Evolutionary conservation across 108 stramenopile genomes (phyloP).

Genomic region (Nitzschia putrida): DNA sequence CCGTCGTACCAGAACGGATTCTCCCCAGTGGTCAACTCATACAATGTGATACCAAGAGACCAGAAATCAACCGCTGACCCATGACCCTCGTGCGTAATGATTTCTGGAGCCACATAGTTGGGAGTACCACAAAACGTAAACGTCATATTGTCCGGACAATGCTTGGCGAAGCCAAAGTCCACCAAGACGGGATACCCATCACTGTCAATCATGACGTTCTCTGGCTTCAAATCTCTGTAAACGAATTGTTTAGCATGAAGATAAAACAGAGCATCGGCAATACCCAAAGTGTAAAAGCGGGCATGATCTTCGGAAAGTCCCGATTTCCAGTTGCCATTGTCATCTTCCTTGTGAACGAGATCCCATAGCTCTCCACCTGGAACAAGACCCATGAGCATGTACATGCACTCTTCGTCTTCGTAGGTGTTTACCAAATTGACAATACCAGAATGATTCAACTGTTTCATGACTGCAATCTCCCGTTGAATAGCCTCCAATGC

Average conservation of each 20-base stretch:
- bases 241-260: constrained; percentile 82
- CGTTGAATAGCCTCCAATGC: constrained; percentile 79
- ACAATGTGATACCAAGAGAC: constrained; percentile 90
- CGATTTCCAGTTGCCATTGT: constrained; percentile 46
- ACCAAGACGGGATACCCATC: constrained; percentile 86
- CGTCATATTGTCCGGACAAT: constrained; percentile 81
- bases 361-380: constrained; percentile 86
- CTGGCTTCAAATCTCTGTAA: constrained; percentile 94
- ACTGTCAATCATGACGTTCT: constrained; percentile 70
- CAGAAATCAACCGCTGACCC: constrained; percentile 89
- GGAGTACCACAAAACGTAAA: constrained; percentile 97
- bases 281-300: constrained; percentile 68
- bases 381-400: constrained; percentile 72
- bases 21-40: constrained; percentile 87
- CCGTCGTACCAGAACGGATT: constrained; percentile 77
- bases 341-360: constrained; percentile 61
- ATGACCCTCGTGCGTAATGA: constrained; percentile 86
- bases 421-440: constrained; percentile 85
- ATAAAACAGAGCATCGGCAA: constrained; percentile 86
- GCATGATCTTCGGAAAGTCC: constrained; percentile 71
- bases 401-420: constrained; percentile 70
- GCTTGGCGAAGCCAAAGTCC: constrained; percentile 86
- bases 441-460: constrained; percentile 88
- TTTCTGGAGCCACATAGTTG: constrained; percentile 92
- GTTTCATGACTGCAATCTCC: constrained; percentile 82